These are phyloP conservation scores for Fraxinus angustifolia DNA, from an alignment of 305 asterid genomes.

Conservation along the genomic window DNA sequence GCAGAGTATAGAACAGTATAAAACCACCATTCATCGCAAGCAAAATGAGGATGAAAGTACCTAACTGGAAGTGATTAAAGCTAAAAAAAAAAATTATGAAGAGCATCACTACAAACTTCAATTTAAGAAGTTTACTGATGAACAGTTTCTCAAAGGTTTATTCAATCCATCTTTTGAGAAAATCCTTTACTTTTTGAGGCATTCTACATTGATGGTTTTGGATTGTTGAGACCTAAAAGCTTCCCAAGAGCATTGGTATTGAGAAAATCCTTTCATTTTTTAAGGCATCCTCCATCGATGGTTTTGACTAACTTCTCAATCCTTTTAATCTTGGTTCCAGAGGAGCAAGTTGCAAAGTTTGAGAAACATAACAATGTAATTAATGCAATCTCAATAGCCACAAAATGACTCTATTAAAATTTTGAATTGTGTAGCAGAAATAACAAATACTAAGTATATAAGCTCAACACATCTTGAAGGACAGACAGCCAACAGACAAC, in stretches of 20 bases:
- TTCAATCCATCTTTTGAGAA: neutral
- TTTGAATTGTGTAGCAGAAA: neutral
- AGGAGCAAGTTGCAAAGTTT: neutral
- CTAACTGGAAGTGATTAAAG: neutral
- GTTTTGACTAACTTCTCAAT: neutral
- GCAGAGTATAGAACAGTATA: slow-evolving; percentile 9
- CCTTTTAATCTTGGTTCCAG: neutral
- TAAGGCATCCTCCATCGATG: neutral
- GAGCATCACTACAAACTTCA: neutral
- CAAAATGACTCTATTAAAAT: neutral
- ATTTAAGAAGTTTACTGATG: neutral
- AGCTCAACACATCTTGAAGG: neutral
- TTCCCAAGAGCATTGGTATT: slow-evolving; percentile 89
- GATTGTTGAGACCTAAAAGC: slow-evolving; percentile 39
- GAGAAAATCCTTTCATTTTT: neutral
- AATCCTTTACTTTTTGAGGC: neutral
- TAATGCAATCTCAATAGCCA: neutral
- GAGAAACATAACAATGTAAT: neutral
- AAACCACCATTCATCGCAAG: neutral
- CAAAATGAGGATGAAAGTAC: neutral
- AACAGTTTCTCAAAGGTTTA: neutral
- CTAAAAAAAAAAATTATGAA: neutral
- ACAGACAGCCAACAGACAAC: neutral
- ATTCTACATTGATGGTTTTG: neutral
- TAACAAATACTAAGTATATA: neutral